These are phyloP conservation scores for Kodamaea plutei DNA, from an alignment of 1,139 yeast genomes.

Conservation along the genomic window DNA sequence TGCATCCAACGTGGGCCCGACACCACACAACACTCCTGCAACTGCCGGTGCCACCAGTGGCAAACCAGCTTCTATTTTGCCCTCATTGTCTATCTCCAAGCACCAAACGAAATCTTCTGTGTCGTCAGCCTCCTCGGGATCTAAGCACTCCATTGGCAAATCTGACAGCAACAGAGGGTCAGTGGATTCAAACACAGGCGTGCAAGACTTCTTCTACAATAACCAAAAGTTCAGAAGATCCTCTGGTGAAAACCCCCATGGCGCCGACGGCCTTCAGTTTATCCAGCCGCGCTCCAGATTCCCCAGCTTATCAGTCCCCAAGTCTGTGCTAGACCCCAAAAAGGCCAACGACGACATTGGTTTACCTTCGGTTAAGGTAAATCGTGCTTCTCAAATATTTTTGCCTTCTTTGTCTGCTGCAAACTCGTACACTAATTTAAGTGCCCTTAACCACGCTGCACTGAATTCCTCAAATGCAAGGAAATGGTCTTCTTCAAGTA, in stretches of 20 bases:
- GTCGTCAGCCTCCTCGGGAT: neutral
- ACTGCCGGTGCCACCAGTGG: neutral
- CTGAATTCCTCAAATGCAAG: constrained; percentile 8
- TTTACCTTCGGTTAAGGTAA: constrained; percentile 39
- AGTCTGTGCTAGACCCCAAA: constrained; percentile 40
- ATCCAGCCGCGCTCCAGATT: constrained; percentile 46
- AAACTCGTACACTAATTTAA: constrained; percentile 14
- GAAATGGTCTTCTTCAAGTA: constrained; percentile 18
- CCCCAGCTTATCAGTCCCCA: constrained; percentile 19
- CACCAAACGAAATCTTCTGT: neutral
- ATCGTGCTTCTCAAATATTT: constrained; percentile 35
- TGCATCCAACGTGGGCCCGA: too few relatives aligned
- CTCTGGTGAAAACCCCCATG: constrained; percentile 11
- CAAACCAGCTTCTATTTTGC: constrained; percentile 15
- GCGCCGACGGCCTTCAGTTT: constrained; percentile 30
- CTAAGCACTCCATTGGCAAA: constrained; percentile 5
- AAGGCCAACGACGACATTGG: constrained; percentile 29
- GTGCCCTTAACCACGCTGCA: constrained; percentile 9
- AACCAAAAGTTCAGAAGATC: constrained; percentile 14
- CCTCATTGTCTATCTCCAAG: constrained; percentile 15
- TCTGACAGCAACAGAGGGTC: constrained; percentile 3
- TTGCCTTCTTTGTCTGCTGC: constrained; percentile 8
- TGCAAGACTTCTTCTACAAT: constrained; percentile 26
- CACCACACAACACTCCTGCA: neutral
- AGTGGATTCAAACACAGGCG: constrained; percentile 5